Percentiles rank a stretch among this genome's conserved stretches.
These are phyloP conservation scores for Entamoeba histolytica DNA, from an alignment of 208 protist genomes.

Conservation along the genomic window DNA sequence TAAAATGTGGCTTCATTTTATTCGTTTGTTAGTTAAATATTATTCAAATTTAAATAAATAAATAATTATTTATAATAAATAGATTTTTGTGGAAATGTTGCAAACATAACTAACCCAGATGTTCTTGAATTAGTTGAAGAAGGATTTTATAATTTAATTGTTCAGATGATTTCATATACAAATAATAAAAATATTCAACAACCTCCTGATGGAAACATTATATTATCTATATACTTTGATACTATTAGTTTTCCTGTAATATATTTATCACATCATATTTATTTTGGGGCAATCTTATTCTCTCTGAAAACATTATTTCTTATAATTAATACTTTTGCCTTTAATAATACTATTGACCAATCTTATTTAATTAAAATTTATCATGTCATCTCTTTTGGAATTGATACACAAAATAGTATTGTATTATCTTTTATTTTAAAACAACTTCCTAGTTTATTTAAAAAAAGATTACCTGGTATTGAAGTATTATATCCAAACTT, in stretches of 20 bases:
- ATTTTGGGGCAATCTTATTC: neutral
- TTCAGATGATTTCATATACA: neutral
- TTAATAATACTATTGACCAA: neutral
- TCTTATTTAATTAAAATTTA: neutral
- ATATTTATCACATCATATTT: neutral
- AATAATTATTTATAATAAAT: neutral
- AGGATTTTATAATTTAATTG: neutral
- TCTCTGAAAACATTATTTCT: neutral
- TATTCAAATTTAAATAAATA: no score
- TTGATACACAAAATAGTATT: neutral
- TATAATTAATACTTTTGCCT: neutral
- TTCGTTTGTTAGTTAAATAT: neutral
- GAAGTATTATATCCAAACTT: neutral
- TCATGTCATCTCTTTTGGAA: neutral
- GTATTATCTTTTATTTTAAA: no score
- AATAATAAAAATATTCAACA: neutral
- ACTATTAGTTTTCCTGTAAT: neutral
- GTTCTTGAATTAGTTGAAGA: neutral
- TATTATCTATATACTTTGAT: neutral
- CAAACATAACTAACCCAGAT: neutral
- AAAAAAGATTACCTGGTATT: neutral
- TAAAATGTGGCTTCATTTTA: neutral
- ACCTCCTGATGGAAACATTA: neutral
- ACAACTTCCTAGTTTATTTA: neutral
- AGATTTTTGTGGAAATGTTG: neutral